phyloP scores from a whole-genome alignment of 768 basidiomycete genomes.

The Tephrocybe rancida region DNA sequence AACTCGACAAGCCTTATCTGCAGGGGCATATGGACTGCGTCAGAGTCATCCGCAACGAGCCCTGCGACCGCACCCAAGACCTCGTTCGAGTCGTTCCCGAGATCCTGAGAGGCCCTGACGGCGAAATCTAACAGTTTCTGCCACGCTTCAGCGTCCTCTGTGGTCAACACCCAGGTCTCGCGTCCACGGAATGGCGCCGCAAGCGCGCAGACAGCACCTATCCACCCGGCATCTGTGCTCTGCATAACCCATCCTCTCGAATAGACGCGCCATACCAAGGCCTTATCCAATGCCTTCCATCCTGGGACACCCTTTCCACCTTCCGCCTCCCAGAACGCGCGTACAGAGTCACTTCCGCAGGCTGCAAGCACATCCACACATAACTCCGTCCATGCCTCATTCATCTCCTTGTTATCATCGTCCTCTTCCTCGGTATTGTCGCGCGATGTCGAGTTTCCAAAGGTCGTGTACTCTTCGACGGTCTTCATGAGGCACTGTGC shows the following conservation, averaged over 20 bases:
- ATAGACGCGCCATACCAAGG: conserved; percentile 59
- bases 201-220: conserved; percentile 54
- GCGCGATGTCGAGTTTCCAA: not conserved
- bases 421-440: conserved; percentile 6
- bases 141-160: conserved; percentile 62
- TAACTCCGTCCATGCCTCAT: conserved; percentile 59
- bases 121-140: conserved; percentile 54
- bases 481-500: conserved; percentile 50
- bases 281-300: conserved; percentile 45
- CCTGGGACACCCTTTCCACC: conserved; percentile 24
- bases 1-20: conserved; percentile 59
- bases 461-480: conserved; percentile 46
- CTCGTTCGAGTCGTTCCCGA: conserved; percentile 51
- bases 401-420: conserved; percentile 39
- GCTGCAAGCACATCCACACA: conserved; percentile 56
- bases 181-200: conserved; percentile 60
- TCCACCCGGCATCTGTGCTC: conserved; percentile 46
- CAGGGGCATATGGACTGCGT: conserved; percentile 1
- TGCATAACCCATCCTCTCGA: conserved; percentile 56
- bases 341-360: conserved; percentile 48
- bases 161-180: conserved; percentile 25
- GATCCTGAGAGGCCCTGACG: conserved; percentile 59
- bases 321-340: conserved; percentile 52
- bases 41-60: conserved; percentile 30
- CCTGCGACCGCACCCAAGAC: conserved; percentile 62